A percentile compares a stretch with the other conserved stretches of the same genome.
Evolutionary conservation across 202 grass and related monocot species (phyloP).

Genomic region (Eragrostis tef): DNA sequence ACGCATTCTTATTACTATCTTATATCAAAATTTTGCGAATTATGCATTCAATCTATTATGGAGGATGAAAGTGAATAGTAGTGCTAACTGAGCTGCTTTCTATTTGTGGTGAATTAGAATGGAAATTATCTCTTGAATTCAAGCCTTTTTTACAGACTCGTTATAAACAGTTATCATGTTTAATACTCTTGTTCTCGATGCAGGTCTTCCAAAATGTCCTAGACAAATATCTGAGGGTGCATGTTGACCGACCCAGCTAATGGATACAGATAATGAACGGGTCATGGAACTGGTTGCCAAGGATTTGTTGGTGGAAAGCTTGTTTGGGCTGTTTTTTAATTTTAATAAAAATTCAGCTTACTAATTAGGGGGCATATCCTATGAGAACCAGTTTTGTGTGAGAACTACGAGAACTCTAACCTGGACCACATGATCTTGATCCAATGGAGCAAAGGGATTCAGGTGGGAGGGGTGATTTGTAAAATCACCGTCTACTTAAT

Average conservation of each 20-base stretch:
- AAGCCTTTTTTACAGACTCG: background rate
- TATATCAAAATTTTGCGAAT: background rate
- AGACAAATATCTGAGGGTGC: conserved; percentile 68
- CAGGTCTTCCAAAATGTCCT: conserved; percentile 83
- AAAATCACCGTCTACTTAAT: too few relatives aligned
- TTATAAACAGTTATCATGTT: conserved; percentile 5
- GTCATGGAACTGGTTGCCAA: background rate
- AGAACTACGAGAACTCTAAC: too few relatives aligned
- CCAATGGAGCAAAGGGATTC: too few relatives aligned
- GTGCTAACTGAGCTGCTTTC: background rate
- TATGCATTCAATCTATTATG: background rate
- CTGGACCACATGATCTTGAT: too few relatives aligned
- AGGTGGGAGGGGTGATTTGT: too few relatives aligned
- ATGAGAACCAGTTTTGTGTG: too few relatives aligned
- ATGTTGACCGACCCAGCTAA: conserved; percentile 51
- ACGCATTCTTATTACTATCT: background rate
- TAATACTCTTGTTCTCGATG: conserved; percentile 29
- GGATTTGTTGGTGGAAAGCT: background rate
- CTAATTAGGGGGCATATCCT: too few relatives aligned
- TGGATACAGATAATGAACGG: background rate
- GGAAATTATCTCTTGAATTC: background rate
- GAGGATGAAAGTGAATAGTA: background rate
- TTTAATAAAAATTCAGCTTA: background rate
- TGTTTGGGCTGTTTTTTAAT: background rate
- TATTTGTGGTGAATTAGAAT: background rate